A percentile compares a stretch with the other conserved stretches of the same genome.
These are phyloP conservation scores for Cucurbita argyrosperma DNA, from an alignment of 306 rosid genomes.

Conservation along the genomic window DNA sequence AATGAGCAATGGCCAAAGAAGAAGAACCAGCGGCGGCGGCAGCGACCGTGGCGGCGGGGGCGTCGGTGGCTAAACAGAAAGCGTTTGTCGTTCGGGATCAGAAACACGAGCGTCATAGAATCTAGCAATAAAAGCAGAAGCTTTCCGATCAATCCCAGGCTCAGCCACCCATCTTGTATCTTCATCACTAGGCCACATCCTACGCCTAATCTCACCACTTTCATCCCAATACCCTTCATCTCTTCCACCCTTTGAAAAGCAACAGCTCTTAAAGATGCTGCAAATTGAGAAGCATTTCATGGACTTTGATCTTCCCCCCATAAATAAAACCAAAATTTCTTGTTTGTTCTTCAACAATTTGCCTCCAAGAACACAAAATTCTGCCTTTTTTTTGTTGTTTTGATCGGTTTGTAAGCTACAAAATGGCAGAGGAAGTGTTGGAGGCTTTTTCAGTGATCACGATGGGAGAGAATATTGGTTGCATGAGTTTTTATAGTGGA, in stretches of 20 bases:
- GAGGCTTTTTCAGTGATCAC: no score
- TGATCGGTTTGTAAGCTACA: no score
- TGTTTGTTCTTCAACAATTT: no score
- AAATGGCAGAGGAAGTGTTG: no score
- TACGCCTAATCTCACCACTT: conserved; percentile 22
- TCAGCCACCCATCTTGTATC: conserved; percentile 80
- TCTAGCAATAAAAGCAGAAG: conserved; percentile 64
- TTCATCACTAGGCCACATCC: conserved; percentile 68
- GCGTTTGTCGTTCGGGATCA: conserved; percentile 30
- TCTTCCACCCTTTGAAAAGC: conserved; percentile 37
- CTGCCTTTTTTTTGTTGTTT: no score
- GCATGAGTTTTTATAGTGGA: no score
- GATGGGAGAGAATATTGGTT: no score
- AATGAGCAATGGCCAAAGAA: background rate
- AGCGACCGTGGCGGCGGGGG: no score
- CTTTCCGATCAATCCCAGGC: conserved; percentile 78
- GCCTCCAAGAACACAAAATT: no score
- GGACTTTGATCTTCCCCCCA: conserved; percentile 29
- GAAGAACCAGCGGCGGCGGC: background rate
- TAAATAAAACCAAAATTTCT: no score
- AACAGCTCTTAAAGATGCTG: conserved; percentile 48
- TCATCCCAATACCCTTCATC: conserved; percentile 32
- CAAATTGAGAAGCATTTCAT: conserved; percentile 41
- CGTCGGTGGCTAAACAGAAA: conserved; percentile 7
- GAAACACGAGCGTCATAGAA: conserved; percentile 50